These are phyloP conservation scores for Hibiscus tridactylites DNA, from an alignment of 345 rosid genomes.

Conservation along the genomic window DNA sequence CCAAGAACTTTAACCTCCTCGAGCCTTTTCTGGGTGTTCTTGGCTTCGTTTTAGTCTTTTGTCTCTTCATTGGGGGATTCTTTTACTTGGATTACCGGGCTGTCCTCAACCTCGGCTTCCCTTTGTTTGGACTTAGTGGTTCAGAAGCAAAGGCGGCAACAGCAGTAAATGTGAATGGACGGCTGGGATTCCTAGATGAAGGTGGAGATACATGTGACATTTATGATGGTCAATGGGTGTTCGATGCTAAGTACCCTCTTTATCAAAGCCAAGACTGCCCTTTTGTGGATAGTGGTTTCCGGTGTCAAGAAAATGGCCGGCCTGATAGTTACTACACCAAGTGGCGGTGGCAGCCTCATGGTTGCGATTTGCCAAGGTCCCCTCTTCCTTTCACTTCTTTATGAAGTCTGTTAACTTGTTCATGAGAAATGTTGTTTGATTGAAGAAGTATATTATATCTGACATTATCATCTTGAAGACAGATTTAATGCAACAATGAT, in stretches of 20 bases:
- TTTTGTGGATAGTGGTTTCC: slow-evolving; percentile 46
- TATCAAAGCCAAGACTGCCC: slow-evolving; percentile 51
- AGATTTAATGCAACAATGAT: slow-evolving; percentile 67
- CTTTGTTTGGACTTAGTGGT: slow-evolving; percentile 24
- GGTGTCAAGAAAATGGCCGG: slow-evolving; percentile 64
- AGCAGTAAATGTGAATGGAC: slow-evolving; percentile 9
- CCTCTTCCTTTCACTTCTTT: not conserved
- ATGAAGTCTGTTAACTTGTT: not conserved
- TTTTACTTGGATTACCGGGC: slow-evolving; percentile 36
- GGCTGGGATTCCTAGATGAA: slow-evolving; percentile 45
- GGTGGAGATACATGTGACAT: slow-evolving; percentile 45
- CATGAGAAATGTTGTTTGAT: slow-evolving; percentile 8
- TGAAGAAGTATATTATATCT: not conserved
- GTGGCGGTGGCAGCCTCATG: slow-evolving; percentile 76
- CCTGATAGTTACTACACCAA: slow-evolving; percentile 62
- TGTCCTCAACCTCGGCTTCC: slow-evolving; percentile 20
- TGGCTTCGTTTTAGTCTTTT: slow-evolving; percentile 35
- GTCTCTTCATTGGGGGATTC: slow-evolving; percentile 35
- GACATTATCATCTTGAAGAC: slow-evolving; percentile 13
- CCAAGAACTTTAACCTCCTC: slow-evolving; percentile 36
- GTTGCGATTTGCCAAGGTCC: slow-evolving; percentile 64
- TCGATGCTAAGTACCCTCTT: slow-evolving; percentile 57
- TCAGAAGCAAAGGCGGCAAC: not conserved
- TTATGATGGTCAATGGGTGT: slow-evolving; percentile 67
- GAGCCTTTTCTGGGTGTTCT: slow-evolving; percentile 40